phyloP scores from a whole-genome alignment of 2,329 filamentous ascomycete species.

The Fusarium sp. region DNA sequence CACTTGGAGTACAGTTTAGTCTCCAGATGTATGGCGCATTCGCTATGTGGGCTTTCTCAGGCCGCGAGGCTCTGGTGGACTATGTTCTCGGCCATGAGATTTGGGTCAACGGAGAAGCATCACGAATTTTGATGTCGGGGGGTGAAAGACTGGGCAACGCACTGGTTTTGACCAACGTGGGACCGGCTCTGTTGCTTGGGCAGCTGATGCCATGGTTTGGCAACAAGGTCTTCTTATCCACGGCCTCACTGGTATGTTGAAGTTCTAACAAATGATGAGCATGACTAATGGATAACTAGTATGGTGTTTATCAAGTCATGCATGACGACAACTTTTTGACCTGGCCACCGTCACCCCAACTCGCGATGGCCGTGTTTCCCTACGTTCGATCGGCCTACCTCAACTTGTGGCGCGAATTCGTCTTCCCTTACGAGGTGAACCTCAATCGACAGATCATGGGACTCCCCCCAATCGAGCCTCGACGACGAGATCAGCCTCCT shows the following conservation, averaged over 20 bases:
- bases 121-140: constrained; percentile 43
- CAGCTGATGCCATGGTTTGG: constrained; percentile 60
- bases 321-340: constrained; percentile 60
- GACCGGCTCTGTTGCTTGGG: constrained; percentile 60
- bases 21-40: constrained; percentile 67
- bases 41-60: constrained; percentile 66
- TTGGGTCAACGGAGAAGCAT: constrained; percentile 46
- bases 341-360: constrained; percentile 68
- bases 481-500: constrained; percentile 34
- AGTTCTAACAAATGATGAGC: too few species aligned
- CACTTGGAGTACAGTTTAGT: constrained; percentile 63
- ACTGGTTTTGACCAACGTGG: constrained; percentile 60
- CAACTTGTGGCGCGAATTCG: constrained; percentile 61
- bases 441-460: constrained; percentile 64
- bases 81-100: constrained; percentile 58
- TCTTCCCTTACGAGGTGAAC: constrained; percentile 61
- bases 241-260: constrained; percentile 57
- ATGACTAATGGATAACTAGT: constrained; percentile 54
- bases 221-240: constrained; percentile 59
- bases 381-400: constrained; percentile 61
- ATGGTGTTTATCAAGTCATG: constrained; percentile 61
- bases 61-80: constrained; percentile 58
- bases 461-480: constrained; percentile 51
- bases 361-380: constrained; percentile 65
- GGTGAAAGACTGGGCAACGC: constrained; percentile 52